Percentiles rank a stretch among this genome's conserved stretches.
These are phyloP conservation scores for Irpex sp. DNA, from an alignment of 1,284 basidiomycete genomes.

Conservation along the genomic window DNA sequence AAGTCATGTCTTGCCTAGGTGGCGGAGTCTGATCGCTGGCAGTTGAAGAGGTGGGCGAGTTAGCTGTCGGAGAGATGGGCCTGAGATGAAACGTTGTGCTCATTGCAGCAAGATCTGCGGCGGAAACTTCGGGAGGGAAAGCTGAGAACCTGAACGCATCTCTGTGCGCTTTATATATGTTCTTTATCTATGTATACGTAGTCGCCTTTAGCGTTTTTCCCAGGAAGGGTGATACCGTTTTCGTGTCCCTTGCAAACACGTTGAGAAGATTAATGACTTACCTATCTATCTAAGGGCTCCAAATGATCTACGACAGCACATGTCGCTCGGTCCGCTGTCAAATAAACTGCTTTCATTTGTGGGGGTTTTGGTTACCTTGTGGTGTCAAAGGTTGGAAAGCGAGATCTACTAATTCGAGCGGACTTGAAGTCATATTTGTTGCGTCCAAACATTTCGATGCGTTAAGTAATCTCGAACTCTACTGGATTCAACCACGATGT, in stretches of 20 bases:
- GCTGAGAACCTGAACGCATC: constrained; percentile 14
- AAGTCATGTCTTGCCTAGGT: constrained; percentile 11
- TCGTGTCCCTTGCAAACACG: constrained; percentile 4
- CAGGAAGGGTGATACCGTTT: constrained; percentile 12
- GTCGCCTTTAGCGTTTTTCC: constrained; percentile 11
- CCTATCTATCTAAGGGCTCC: not conserved
- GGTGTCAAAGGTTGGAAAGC: not conserved
- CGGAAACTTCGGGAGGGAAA: constrained; percentile 12
- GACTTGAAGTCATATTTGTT: not conserved
- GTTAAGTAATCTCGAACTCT: not conserved
- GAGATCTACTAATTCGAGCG: not conserved
- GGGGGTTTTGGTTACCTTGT: not conserved
- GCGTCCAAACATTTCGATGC: not conserved
- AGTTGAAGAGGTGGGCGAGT: constrained; percentile 21
- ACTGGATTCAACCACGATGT: not conserved
- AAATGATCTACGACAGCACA: not conserved
- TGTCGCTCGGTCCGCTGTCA: constrained; percentile 25
- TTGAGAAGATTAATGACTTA: constrained; percentile 4
- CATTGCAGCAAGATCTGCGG: constrained; percentile 8
- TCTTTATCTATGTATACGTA: constrained; percentile 4
- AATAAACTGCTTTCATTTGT: constrained; percentile 15
- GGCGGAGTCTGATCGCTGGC: constrained; percentile 25
- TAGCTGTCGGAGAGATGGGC: constrained; percentile 20
- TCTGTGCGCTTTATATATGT: constrained; percentile 19
- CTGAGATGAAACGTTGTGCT: constrained; percentile 22